Evolutionary conservation across 2,329 filamentous ascomycete genomes (phyloP).

Genomic region (Penicillium sp.): DNA sequence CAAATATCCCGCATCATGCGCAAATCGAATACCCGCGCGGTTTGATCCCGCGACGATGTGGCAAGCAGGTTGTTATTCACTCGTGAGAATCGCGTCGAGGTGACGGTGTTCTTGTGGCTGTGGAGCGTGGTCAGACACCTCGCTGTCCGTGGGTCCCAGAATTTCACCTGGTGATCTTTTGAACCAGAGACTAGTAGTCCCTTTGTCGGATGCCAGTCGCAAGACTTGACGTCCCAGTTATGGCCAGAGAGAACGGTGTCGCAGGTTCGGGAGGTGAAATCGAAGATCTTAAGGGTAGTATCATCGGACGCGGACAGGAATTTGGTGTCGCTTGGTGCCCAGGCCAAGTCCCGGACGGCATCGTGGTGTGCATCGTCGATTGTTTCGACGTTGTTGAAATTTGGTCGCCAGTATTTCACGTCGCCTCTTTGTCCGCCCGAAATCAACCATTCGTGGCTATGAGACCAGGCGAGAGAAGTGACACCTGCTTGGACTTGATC

Average conservation of each 20-base stretch:
- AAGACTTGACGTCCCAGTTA: slow-evolving; percentile 95
- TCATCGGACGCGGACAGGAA: slow-evolving; percentile 97
- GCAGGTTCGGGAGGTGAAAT: slow-evolving; percentile 83
- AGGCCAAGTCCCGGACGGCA: slow-evolving; percentile 86
- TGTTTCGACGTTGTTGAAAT: slow-evolving; percentile 98
- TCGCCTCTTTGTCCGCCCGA: slow-evolving; percentile 93
- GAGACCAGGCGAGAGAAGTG: slow-evolving; percentile 67
- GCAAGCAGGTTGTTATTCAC: slow-evolving; percentile 82
- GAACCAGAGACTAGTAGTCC: slow-evolving; percentile 93
- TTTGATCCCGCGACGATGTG: slow-evolving; percentile 90
- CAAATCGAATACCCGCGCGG: slow-evolving; percentile 88
- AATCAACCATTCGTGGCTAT: slow-evolving; percentile 95
- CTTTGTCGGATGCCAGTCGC: slow-evolving; percentile 97
- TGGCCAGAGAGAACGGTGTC: slow-evolving; percentile 88
- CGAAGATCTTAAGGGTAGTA: slow-evolving; percentile 89
- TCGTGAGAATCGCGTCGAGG: slow-evolving; percentile 86
- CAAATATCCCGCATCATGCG: slow-evolving; percentile 98
- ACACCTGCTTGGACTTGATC: slow-evolving; percentile 49
- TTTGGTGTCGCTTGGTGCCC: slow-evolving; percentile 90
- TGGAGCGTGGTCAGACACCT: slow-evolving; percentile 91
- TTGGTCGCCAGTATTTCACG: slow-evolving; percentile 98
- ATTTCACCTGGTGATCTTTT: slow-evolving; percentile 95
- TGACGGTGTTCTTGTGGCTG: slow-evolving; percentile 96
- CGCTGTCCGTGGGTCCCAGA: slow-evolving; percentile 94
- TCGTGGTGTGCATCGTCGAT: slow-evolving; percentile 83